These are phyloP conservation scores for Claviceps cyperi DNA, from an alignment of 2,329 filamentous ascomycete genomes.

Conservation along the genomic window DNA sequence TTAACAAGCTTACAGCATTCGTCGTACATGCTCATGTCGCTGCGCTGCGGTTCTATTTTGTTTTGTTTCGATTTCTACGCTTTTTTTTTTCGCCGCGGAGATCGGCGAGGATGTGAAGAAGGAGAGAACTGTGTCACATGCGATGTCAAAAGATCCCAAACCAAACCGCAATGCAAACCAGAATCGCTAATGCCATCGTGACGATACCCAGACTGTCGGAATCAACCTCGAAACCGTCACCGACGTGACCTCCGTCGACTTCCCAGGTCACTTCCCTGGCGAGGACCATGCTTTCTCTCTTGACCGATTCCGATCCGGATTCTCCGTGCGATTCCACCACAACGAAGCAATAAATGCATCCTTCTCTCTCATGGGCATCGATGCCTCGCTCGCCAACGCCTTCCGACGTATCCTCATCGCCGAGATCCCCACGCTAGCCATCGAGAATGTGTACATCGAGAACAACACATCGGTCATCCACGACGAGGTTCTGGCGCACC, in stretches of 20 bases:
- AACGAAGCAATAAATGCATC: constrained; percentile 63
- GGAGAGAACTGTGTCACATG: too few species aligned
- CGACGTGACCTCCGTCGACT: constrained; percentile 79
- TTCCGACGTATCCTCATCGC: constrained; percentile 92
- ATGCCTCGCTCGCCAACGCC: constrained; percentile 88
- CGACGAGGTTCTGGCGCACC: constrained; percentile 86
- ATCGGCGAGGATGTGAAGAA: background rate
- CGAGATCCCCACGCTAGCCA: constrained; percentile 86
- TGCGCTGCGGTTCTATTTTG: background rate
- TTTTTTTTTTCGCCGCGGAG: background rate
- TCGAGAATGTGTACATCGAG: constrained; percentile 83
- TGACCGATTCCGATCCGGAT: constrained; percentile 53
- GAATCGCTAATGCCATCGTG: background rate
- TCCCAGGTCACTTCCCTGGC: constrained; percentile 77
- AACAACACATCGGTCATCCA: constrained; percentile 98
- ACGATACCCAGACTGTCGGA: constrained; percentile 53
- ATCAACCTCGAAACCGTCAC: constrained; percentile 85
- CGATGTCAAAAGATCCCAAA: background rate
- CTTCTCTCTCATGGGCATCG: constrained; percentile 84
- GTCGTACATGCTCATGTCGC: background rate
- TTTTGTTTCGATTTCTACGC: background rate
- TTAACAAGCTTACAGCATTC: background rate
- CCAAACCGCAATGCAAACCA: background rate
- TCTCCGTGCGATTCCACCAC: constrained; percentile 70
- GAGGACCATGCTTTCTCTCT: constrained; percentile 75